Conservation (phyloP, 176 grass and related monocot genomes). For the Ampelocalamus luodianensis region DNA sequence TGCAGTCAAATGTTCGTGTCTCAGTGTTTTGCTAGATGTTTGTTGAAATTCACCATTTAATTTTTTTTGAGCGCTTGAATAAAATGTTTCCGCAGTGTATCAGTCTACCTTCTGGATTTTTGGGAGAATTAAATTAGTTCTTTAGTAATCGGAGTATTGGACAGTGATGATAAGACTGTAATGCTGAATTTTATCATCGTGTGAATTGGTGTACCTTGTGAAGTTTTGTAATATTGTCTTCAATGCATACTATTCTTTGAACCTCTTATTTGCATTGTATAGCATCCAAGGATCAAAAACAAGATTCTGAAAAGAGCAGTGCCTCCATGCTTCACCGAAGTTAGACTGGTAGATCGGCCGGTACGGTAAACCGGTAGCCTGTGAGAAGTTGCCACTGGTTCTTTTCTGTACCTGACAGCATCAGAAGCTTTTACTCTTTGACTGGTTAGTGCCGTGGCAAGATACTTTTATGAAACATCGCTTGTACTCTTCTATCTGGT, state of each 20-base stretch:
- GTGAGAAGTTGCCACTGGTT: not conserved
- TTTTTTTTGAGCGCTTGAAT: conserved; percentile 43
- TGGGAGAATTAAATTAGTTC: conserved; percentile 36
- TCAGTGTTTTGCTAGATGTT: not conserved
- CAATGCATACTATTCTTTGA: not conserved
- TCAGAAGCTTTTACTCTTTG: no score
- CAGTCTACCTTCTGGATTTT: conserved; percentile 7
- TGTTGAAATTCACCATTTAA: conserved; percentile 35
- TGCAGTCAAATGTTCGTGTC: not conserved
- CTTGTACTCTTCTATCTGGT: no score
- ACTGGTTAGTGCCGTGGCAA: no score
- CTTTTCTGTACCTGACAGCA: no score
- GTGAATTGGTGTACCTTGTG: not conserved
- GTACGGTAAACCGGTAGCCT: no score
- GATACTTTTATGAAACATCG: no score
- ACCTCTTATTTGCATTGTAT: not conserved
- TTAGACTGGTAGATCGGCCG: no score
- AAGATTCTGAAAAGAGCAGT: no score
- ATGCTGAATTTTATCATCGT: conserved; percentile 16
- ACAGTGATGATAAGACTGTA: conserved; percentile 9
- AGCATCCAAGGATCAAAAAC: not conserved
- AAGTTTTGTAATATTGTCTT: not conserved
- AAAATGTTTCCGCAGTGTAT: conserved; percentile 40
- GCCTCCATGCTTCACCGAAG: not conserved
- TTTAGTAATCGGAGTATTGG: not conserved